phyloP scores from a whole-genome alignment of 148 eudicot species.

The Linanthus parryae region DNA sequence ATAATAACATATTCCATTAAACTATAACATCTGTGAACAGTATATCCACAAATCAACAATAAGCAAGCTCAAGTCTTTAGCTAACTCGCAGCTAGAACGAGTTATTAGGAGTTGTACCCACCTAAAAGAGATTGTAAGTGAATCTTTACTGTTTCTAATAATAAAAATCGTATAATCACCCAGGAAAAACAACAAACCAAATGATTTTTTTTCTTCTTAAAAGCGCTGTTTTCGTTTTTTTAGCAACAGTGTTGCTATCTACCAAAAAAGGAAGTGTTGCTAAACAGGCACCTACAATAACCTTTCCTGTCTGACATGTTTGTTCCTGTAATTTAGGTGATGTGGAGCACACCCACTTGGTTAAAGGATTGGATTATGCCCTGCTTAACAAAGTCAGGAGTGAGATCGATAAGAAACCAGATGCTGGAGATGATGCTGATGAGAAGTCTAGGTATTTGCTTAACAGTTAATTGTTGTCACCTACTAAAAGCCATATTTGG shows the following conservation, averaged over 20 bases:
- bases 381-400: slow-evolving; percentile 92
- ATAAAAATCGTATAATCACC: too few species aligned
- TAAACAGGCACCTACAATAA: not conserved
- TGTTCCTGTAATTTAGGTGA: slow-evolving; percentile 54
- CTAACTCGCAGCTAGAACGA: too few species aligned
- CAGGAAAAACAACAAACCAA: too few species aligned
- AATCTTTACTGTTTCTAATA: too few species aligned
- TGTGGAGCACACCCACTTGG: slow-evolving; percentile 99
- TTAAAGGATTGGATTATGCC: slow-evolving; percentile 96
- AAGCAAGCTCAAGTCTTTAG: too few species aligned
- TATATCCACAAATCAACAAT: too few species aligned
- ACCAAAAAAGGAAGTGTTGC: not conserved
- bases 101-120: too few species aligned
- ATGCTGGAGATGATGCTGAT: slow-evolving; percentile 60
- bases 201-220: too few species aligned
- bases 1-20: too few species aligned
- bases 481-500: slow-evolving; percentile 1
- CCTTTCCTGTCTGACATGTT: slow-evolving; percentile 13
- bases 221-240: too few species aligned
- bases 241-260: not conserved
- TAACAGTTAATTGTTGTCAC: not conserved
- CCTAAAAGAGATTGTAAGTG: too few species aligned
- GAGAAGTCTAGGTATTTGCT: slow-evolving; percentile 61
- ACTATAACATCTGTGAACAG: too few species aligned
- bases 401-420: slow-evolving; percentile 92